These are phyloP conservation scores for Parathielavia appendiculata DNA, from an alignment of 495 filamentous ascomycete species.

Conservation along the genomic window DNA sequence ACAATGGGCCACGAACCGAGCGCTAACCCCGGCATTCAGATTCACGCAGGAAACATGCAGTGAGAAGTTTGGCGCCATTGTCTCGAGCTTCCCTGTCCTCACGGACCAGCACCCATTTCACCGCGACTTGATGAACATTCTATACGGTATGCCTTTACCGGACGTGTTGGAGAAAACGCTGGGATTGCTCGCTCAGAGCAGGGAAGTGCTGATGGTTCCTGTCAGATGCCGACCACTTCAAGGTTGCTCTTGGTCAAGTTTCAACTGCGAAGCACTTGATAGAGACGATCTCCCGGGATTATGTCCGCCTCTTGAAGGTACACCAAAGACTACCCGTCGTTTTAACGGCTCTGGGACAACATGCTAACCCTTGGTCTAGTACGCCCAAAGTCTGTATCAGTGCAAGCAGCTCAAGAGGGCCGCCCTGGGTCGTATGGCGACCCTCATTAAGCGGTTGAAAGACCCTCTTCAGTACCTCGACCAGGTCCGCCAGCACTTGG, in stretches of 20 bases:
- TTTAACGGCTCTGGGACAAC: slow-evolving; percentile 29
- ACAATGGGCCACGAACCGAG: slow-evolving; percentile 54
- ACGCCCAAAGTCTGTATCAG: slow-evolving; percentile 85
- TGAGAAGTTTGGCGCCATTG: slow-evolving; percentile 83
- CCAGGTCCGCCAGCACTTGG: slow-evolving; percentile 96
- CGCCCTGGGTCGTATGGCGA: slow-evolving; percentile 82
- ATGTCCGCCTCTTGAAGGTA: slow-evolving; percentile 69
- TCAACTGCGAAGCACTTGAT: slow-evolving; percentile 95
- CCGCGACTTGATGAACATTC: slow-evolving; percentile 52
- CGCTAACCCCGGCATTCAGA: slow-evolving; percentile 20
- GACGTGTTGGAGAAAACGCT: not conserved
- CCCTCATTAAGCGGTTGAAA: slow-evolving; percentile 86
- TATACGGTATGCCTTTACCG: slow-evolving; percentile 50
- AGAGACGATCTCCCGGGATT: slow-evolving; percentile 90
- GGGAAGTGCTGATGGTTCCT: slow-evolving; percentile 44
- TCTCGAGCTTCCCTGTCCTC: slow-evolving; percentile 89
- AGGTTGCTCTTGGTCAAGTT: slow-evolving; percentile 91
- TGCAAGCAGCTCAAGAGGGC: slow-evolving; percentile 51
- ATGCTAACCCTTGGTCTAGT: slow-evolving; percentile 41
- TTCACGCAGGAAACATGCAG: slow-evolving; percentile 96
- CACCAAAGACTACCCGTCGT: not conserved
- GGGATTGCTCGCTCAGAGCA: not conserved
- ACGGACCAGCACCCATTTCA: slow-evolving; percentile 97
- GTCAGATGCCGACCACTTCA: slow-evolving; percentile 95
- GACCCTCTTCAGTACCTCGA: slow-evolving; percentile 93